These are phyloP conservation scores for Nigrospora oryzae DNA, from an alignment of 2,329 filamentous ascomycete species.

Conservation along the genomic window DNA sequence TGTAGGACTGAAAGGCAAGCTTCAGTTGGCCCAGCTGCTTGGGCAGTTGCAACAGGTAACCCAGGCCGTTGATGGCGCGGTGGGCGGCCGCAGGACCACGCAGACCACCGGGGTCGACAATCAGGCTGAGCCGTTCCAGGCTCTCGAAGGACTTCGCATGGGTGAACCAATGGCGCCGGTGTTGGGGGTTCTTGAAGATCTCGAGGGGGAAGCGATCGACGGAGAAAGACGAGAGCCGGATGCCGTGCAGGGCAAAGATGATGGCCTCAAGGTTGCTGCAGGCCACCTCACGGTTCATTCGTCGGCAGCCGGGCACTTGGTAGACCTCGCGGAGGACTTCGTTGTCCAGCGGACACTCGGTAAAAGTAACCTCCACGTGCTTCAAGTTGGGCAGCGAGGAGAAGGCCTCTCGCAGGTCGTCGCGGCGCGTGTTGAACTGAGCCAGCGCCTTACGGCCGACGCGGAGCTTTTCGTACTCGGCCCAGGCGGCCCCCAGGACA, in stretches of 20 bases:
- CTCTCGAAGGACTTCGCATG: conserved; percentile 29
- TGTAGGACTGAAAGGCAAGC: conserved; percentile 31
- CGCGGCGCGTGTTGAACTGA: conserved; percentile 25
- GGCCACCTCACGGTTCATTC: conserved; percentile 26
- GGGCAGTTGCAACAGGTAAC: conserved; percentile 30
- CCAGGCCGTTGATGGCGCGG: conserved; percentile 33
- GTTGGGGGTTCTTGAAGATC: conserved; percentile 25
- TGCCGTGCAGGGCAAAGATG: conserved; percentile 26
- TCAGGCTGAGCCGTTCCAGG: conserved; percentile 29
- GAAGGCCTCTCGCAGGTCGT: conserved; percentile 28
- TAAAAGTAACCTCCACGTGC: conserved; percentile 31
- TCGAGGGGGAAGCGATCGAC: conserved; percentile 35
- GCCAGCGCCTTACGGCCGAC: conserved; percentile 21
- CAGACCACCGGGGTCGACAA: conserved; percentile 28
- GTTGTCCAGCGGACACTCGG: conserved; percentile 28
- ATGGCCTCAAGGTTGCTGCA: conserved; percentile 30
- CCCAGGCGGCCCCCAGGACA: conserved; percentile 25
- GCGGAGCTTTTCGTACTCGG: conserved; percentile 26
- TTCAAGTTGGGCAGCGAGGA: conserved; percentile 28
- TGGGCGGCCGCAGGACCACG: conserved; percentile 26
- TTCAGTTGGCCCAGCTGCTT: conserved; percentile 26
- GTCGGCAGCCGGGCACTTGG: conserved; percentile 27
- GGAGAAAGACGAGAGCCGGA: conserved; percentile 26
- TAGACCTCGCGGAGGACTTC: conserved; percentile 27
- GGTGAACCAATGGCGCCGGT: conserved; percentile 32